Percentiles rank a stretch among this genome's conserved stretches.
Evolutionary conservation across 352 stramenopile species (phyloP).

Genomic region (Phytophthora aleatoria): DNA sequence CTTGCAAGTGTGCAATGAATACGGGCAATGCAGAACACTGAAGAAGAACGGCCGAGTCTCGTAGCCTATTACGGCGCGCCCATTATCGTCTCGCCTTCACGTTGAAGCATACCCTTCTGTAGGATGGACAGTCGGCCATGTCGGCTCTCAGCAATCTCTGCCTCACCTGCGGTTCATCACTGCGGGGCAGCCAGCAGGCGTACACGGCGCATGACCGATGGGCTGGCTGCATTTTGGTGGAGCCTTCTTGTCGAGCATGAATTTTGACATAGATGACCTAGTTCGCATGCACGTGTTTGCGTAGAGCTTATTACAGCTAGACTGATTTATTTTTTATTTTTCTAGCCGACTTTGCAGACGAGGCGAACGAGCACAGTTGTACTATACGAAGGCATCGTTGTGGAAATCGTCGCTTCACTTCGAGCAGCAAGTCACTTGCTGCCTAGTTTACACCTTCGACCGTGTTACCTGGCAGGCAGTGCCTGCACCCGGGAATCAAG

Average conservation of each 20-base stretch:
- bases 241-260: slow-evolving; percentile 14
- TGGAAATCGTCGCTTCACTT: slow-evolving; percentile 8
- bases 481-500: slow-evolving; percentile 12
- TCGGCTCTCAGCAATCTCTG: slow-evolving; percentile 12
- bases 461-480: not conserved
- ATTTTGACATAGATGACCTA: not conserved
- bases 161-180: not conserved
- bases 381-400: slow-evolving; percentile 1
- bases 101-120: not conserved
- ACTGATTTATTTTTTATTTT: not conserved
- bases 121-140: slow-evolving; percentile 7
- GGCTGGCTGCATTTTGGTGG: slow-evolving; percentile 20
- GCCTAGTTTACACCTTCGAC: not conserved
- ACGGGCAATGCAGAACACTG: not conserved
- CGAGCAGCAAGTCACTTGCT: slow-evolving; percentile 1
- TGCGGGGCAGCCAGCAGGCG: not conserved
- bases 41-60: not conserved
- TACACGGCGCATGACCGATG: not conserved
- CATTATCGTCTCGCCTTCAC: slow-evolving; percentile 1
- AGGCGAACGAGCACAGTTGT: slow-evolving; percentile 10
- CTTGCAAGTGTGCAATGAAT: not conserved
- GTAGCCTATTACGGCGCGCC: not conserved
- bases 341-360: slow-evolving; percentile 22
- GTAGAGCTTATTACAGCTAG: no score
- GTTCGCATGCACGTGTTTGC: no score